phyloP scores from a whole-genome alignment of 2,329 filamentous ascomycete species.

The Pseudopithomyces chartarum region DNA sequence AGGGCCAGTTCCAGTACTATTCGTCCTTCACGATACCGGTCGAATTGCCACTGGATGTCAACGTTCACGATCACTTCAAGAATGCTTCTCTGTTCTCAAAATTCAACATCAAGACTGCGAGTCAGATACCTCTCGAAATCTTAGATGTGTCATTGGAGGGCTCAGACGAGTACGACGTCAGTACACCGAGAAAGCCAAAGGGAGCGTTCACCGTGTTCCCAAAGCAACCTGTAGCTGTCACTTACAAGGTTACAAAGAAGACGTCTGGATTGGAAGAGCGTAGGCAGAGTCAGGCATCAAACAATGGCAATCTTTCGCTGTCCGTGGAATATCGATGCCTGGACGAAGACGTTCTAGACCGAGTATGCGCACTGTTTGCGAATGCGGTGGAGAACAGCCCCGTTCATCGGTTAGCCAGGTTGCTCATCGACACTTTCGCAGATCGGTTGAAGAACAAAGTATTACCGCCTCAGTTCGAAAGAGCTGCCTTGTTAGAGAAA shows the following conservation, averaged over 20 bases:
- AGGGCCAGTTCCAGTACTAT: conserved; percentile 68
- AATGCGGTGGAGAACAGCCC: conserved; percentile 53
- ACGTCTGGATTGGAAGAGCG: conserved; percentile 28
- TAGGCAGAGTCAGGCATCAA: conserved; percentile 36
- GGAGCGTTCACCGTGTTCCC: conserved; percentile 69
- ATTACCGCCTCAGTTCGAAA: conserved; percentile 57
- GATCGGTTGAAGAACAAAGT: conserved; percentile 53
- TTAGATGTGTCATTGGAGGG: conserved; percentile 71
- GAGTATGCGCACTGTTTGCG: conserved; percentile 53
- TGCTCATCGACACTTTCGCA: conserved; percentile 59
- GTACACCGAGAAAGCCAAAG: conserved; percentile 56
- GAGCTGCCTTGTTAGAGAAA: conserved; percentile 59
- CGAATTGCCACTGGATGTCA: conserved; percentile 84
- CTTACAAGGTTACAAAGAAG: conserved; percentile 77
- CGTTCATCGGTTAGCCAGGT: conserved; percentile 52
- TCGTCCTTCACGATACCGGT: conserved; percentile 69
- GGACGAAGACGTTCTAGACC: conserved; percentile 69
- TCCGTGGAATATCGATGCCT: conserved; percentile 77
- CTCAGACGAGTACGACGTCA: conserved; percentile 71
- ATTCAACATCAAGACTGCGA: conserved; percentile 88
- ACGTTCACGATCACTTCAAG: conserved; percentile 96
- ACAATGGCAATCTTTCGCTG: conserved; percentile 60
- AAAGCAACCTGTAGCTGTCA: conserved; percentile 77
- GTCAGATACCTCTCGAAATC: conserved; percentile 73
- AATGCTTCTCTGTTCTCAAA: conserved; percentile 79